These are phyloP conservation scores for Rubia peregrina DNA, from an alignment of 305 asterid genomes.

Conservation along the genomic window DNA sequence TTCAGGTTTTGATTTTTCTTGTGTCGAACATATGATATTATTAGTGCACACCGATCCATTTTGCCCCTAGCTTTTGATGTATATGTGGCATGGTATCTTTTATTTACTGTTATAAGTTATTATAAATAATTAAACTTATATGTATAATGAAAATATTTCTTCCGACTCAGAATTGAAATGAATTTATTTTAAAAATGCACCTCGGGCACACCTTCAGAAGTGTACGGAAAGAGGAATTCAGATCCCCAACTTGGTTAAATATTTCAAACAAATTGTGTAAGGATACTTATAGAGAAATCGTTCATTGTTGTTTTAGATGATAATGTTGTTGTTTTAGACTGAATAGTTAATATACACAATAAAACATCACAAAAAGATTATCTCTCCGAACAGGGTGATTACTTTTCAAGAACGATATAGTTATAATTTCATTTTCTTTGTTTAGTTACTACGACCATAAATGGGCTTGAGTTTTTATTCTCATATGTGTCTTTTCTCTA, in stretches of 20 bases:
- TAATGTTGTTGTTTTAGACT: too few species aligned
- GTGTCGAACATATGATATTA: not conserved
- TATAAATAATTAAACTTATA: slow-evolving; percentile 1
- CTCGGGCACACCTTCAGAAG: slow-evolving; percentile 29
- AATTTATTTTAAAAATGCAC: slow-evolving; percentile 23
- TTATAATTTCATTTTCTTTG: too few species aligned
- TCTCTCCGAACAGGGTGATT: too few species aligned
- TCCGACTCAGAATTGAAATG: slow-evolving; percentile 34
- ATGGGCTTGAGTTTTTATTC: too few species aligned
- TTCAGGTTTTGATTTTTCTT: slow-evolving; percentile 7
- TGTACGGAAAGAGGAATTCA: slow-evolving; percentile 26
- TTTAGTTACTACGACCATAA: too few species aligned
- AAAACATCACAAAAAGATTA: too few species aligned
- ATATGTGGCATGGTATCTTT: not conserved
- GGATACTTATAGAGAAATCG: slow-evolving; percentile 80
- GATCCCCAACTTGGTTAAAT: slow-evolving; percentile 44
- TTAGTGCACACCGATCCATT: not conserved
- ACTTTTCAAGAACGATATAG: too few species aligned
- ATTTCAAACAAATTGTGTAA: slow-evolving; percentile 78
- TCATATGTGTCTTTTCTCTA: too few species aligned
- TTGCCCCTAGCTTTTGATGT: not conserved
- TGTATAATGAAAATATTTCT: slow-evolving; percentile 33
- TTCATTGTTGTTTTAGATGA: too few species aligned
- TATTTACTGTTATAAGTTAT: not conserved
- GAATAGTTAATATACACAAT: too few species aligned